Base-by-base conservation (phyloP, 2,329 filamentous ascomycete species). In the Pseudopyrenochaeta lycopersici region DNA sequence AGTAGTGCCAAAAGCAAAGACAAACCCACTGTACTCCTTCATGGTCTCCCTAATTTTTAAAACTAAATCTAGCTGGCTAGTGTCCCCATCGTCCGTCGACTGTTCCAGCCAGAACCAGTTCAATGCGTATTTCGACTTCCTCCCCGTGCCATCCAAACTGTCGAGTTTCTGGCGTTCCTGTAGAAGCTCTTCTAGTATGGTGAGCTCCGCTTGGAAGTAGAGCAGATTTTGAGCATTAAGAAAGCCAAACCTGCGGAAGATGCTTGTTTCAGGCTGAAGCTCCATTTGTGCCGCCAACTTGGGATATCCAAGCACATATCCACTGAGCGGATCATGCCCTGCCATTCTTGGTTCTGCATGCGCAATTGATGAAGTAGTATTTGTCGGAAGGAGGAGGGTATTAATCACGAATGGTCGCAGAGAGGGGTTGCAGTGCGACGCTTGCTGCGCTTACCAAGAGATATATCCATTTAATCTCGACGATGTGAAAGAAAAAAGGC, bases 151-250 rank as follows among this genome's bases (percentile, higher is more conserved):
- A 9, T 27, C 9, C 4, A 5, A 5, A 9, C 9, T 4, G 23
- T 27, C 23, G 4, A 5, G 23, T 5, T 5, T 9, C 9, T 27
- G 23, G 4, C 9, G 23, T 5, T 36, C 14, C 5, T 10, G 12
- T 36, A 36, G 7, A 5, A 2, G 2, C n/a, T 36, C 15, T 36
- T 36, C 33, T n/a, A 36, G 33, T 5, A 4, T 9, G 4, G 9
- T 18, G 10, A 64, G 42, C 2, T 64, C 62, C 0, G 46, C 48
- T 29, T 66, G 60, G 5, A 58, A 17, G 18, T 64, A 63, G 1
- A 63, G 27, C 7, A 64, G 10, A 2, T 49, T 62, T 1, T 52
- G 53, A 2, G 53, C 51, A 23, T 67, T 65, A 6, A 65, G 49
- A 0, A 48, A 51, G 12, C 48, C 46, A 20, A 67, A 67, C 1